Base-by-base conservation (phyloP, 768 basidiomycete species). In the Ramaria rubella region DNA sequence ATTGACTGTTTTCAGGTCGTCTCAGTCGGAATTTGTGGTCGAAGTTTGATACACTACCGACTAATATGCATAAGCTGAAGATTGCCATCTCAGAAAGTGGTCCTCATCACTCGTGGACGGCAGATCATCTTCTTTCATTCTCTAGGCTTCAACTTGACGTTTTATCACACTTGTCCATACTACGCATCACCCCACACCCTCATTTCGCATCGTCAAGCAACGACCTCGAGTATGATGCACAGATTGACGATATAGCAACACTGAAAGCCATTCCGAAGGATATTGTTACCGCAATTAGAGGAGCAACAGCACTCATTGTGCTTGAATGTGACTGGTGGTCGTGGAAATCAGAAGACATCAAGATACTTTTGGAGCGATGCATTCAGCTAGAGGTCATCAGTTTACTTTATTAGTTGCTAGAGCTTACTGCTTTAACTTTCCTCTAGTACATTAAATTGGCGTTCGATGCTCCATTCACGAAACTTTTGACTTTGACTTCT, bases 241-340 rank as follows among this genome's bases (percentile, higher is more conserved):
- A 43, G 7, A 33, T 67, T 15, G 70, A 73, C 45, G 67, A 70
- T 36, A 60, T 67, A 6, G 65, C 67, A 7, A 58, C 64, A 27
- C 49, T 70, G 42, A 65, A 68, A 43, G 64, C 63, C 14, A 60
- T 73, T 23, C 71, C 73, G n/a, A 44, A 59, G 12, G 67, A 67
- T n/a, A 61, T 75, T 34, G 55, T 69, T 27, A 63, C 65, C 29
- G 49, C 55, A 24, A 59, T 75, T 27, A 63, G 60, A 55, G 61
- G 52, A 21, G 64, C 65, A 34, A 64, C 58, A 29, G 55, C 49
- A 34, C 61, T 73, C 57, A 62, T 50, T 11, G 55, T 55, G n/a
- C 65, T 74, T 48, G 65, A 72, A 40, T 73, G 72, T 57, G 73
- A 75, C 59, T 75, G 72, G 69, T 74, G 73, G 73, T 57, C 66